Base-by-base conservation (phyloP, 345 rosid genomes). In the Sonneratia alba region DNA sequence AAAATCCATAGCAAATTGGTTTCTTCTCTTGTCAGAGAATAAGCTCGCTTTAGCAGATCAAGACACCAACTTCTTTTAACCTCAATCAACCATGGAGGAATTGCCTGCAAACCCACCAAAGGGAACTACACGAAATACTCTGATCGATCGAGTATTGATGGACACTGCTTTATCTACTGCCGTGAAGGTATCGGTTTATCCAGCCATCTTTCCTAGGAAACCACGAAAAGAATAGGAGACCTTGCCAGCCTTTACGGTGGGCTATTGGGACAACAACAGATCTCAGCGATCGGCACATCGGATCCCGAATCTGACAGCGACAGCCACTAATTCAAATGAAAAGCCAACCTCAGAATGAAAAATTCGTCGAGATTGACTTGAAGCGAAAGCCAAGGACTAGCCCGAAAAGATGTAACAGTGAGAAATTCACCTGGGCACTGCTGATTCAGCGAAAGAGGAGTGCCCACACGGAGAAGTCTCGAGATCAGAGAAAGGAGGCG, bases 401-500 rank as follows among this genome's bases (percentile, higher is more conserved):
- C 48, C 53, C 15, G 42, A 68, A 45, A 37, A 67, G 49, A 42
- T 12, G 70, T 40, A 67, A 67, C 24, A 40, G 15, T 63, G 67
- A 18, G 67, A 40, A 68, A 10, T 49, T 38, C 64, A 51, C 72
- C 64, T 51, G 65, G 73, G 51, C 71, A 43, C 55, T 68, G 10
- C 47, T 45, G 70, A 68, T n/a, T 68, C 70, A 68, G 56, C 55
- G 66, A 57, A 37, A 36, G 19, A 37, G 62, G 36, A 57, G 43
- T 14, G 66, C 37, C 59, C 64, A 21, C 70, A 68, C 43, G 70
- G 48, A 24, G 69, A 67, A 38, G 70, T 27, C 55, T 68, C 70
- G 55, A 68, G 70, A 68, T 68, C 70, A 45, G 70, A 68, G 56
- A 38, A 24, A 68, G 70, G 10, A 59, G 77, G 27, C 63, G 63